These are phyloP conservation scores for Marsdenia floribunda DNA, from an alignment of 257 asterid genomes.

Conservation along the genomic window DNA sequence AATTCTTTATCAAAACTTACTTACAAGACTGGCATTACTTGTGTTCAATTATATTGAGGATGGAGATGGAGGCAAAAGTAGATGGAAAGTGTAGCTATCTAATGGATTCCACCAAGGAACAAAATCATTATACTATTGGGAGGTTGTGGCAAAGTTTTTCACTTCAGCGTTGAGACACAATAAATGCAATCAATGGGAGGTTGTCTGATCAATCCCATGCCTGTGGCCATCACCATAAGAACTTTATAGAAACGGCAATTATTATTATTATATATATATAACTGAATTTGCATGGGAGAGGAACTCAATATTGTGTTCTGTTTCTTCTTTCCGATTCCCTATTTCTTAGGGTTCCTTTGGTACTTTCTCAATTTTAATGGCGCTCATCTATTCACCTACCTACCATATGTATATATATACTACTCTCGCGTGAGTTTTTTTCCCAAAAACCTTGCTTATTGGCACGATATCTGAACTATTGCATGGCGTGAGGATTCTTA, in stretches of 20 bases:
- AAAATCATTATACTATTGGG: not conserved
- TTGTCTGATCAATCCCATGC: constrained; percentile 11
- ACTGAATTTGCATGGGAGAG: no score
- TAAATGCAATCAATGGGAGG: constrained; percentile 15
- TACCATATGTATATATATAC: no score
- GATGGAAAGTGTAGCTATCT: not conserved
- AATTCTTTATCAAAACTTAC: not conserved
- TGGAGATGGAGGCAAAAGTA: not conserved
- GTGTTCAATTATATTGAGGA: not conserved
- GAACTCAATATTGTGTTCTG: not conserved
- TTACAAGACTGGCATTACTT: not conserved
- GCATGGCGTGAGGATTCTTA: no score
- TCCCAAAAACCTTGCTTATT: no score
- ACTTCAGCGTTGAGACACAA: constrained; percentile 4
- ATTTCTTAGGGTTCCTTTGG: not conserved
- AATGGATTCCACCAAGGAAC: not conserved
- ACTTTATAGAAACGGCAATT: not conserved
- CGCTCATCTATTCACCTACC: not conserved
- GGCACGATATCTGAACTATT: no score
- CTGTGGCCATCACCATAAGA: constrained; percentile 7
- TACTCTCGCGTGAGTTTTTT: not conserved
- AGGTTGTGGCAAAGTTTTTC: not conserved
- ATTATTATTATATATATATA: not conserved
- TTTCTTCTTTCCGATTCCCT: not conserved
- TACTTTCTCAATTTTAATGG: constrained; percentile 1